phyloP scores from a whole-genome alignment of 2,329 filamentous ascomycete genomes.

The Sordariomycetes sp. region DNA sequence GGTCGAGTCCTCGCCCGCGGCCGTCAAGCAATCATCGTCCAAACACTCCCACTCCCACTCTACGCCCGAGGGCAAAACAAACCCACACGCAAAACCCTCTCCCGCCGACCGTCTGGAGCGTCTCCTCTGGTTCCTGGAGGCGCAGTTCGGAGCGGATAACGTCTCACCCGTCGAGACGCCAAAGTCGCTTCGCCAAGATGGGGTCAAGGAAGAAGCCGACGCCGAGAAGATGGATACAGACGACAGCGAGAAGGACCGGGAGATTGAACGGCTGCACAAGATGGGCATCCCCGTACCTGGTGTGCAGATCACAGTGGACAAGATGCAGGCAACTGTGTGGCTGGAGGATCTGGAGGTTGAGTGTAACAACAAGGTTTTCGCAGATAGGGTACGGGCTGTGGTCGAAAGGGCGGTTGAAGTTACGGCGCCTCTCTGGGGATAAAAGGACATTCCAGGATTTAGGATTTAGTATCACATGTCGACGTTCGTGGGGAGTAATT shows the following conservation, averaged over 20 bases:
- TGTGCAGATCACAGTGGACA: constrained; percentile 78
- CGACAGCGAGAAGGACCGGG: constrained; percentile 38
- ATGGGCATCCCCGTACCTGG: constrained; percentile 88
- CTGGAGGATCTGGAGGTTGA: constrained; percentile 88
- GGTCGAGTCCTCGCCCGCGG: constrained; percentile 88
- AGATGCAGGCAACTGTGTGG: constrained; percentile 82
- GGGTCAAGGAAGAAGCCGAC: constrained; percentile 10
- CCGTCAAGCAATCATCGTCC: constrained; percentile 61
- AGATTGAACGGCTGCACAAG: constrained; percentile 70
- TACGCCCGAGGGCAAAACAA: constrained; percentile 33
- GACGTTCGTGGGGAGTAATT: too few relatives aligned
- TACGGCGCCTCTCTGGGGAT: constrained; percentile 64
- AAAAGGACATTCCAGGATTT: too few relatives aligned
- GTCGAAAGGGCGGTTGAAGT: constrained; percentile 86
- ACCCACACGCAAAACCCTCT: constrained; percentile 65
- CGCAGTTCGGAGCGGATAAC: constrained; percentile 82
- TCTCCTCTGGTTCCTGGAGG: constrained; percentile 92
- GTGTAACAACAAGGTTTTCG: constrained; percentile 67
- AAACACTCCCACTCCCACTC: constrained; percentile 21
- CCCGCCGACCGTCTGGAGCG: constrained; percentile 72
- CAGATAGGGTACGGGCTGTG: constrained; percentile 78
- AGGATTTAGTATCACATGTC: too few relatives aligned
- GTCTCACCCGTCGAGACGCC: constrained; percentile 67
- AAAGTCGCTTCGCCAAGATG: constrained; percentile 36
- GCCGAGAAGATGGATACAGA: constrained; percentile 19